Evolutionary conservation across 2,329 filamentous ascomycete genomes (phyloP).

Genomic region (Dothistroma septosporum): DNA sequence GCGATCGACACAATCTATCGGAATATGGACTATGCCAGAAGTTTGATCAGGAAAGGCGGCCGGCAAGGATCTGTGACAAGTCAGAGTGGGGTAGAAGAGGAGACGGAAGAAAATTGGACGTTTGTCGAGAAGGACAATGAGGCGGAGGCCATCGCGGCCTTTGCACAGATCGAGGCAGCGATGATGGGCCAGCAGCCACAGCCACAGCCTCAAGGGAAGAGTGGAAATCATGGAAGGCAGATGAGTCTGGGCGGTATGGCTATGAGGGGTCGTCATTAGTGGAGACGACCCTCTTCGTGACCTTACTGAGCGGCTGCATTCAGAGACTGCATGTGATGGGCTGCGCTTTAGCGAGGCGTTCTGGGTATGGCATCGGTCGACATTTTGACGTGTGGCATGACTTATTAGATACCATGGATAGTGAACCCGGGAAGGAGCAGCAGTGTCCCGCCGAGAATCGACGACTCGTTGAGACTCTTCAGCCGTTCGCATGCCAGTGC

Average conservation of each 20-base stretch:
- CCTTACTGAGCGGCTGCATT: neutral
- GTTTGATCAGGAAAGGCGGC: constrained; percentile 60
- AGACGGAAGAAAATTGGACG: constrained; percentile 61
- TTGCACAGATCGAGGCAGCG: neutral
- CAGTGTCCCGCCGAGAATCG: neutral
- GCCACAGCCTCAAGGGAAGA: neutral
- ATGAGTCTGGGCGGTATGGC: neutral
- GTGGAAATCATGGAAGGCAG: neutral
- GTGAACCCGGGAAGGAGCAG: neutral
- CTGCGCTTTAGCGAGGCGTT: constrained; percentile 1
- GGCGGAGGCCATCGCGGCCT: constrained; percentile 15
- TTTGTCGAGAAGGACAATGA: constrained; percentile 67
- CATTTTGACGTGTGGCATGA: neutral
- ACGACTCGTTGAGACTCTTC: neutral
- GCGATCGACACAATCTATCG: constrained; percentile 93
- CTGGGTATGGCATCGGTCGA: neutral
- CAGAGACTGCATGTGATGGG: neutral
- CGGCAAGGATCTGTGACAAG: neutral
- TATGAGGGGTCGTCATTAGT: constrained; percentile 1
- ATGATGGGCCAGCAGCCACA: neutral
- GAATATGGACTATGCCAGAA: constrained; percentile 87
- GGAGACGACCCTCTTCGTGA: neutral
- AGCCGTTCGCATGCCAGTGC: neutral
- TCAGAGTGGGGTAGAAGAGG: constrained; percentile 21
- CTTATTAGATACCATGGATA: neutral